Conservation (phyloP, 192 early-diverging fungal genomes). For the Globomyces pollinis-pini region DNA sequence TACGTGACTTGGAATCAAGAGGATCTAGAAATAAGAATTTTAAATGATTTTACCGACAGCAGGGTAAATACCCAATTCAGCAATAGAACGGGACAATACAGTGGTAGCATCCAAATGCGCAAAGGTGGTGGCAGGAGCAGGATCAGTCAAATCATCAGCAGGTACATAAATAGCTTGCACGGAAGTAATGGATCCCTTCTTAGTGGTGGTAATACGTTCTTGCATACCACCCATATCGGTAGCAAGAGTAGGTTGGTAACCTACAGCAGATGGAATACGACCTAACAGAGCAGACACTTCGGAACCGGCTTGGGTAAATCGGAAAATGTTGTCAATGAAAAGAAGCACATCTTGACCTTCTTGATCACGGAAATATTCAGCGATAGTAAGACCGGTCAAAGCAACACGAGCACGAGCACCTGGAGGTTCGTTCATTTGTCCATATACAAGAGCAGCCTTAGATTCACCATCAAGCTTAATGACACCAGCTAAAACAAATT, state of each 20-base stretch:
- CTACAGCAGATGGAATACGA: slow-evolving; percentile 99
- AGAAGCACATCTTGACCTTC: slow-evolving; percentile 99
- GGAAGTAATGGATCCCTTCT: slow-evolving; percentile 99
- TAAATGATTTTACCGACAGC: no score
- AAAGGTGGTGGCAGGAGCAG: slow-evolving; percentile 98
- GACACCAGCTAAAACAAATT: slow-evolving; percentile 87
- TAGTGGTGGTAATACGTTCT: slow-evolving; percentile 99
- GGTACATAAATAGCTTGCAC: slow-evolving; percentile 77
- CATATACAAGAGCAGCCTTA: slow-evolving; percentile 94
- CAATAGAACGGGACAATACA: slow-evolving; percentile 96
- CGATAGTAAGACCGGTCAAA: slow-evolving; percentile 93
- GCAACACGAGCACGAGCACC: slow-evolving; percentile 98
- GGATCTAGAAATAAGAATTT: no score
- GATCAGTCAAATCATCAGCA: slow-evolving; percentile 99
- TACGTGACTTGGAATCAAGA: slow-evolving; percentile 96
- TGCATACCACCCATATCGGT: slow-evolving; percentile 99
- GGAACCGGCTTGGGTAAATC: slow-evolving; percentile 99
- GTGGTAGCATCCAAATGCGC: slow-evolving; percentile 99
- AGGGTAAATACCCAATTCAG: slow-evolving; percentile 99
- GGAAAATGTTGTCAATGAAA: slow-evolving; percentile 99
- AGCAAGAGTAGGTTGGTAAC: slow-evolving; percentile 98
- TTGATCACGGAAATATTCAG: slow-evolving; percentile 99
- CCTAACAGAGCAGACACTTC: slow-evolving; percentile 98
- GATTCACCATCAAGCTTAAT: slow-evolving; percentile 91
- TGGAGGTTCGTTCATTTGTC: slow-evolving; percentile 99